Conservation (phyloP, 441 rosid genomes). For the Erodium texanum region DNA sequence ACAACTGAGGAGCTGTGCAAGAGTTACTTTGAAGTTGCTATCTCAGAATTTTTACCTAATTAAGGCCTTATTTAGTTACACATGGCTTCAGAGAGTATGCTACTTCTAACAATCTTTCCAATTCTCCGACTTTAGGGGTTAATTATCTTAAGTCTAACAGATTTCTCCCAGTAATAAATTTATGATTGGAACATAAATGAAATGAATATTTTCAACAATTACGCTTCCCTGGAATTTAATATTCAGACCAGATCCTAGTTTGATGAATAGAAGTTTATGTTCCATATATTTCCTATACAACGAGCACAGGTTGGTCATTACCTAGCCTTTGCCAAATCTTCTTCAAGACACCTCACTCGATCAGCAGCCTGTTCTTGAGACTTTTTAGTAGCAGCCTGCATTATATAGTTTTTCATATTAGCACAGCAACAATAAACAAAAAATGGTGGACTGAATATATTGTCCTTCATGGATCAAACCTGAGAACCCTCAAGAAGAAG, state of each 20-base stretch:
- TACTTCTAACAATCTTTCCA: too few relatives aligned
- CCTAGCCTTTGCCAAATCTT: constrained; percentile 69
- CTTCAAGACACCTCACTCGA: constrained; percentile 66
- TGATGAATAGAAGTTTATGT: not conserved
- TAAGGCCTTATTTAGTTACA: not conserved
- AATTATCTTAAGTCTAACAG: not conserved
- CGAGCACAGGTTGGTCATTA: constrained; percentile 14
- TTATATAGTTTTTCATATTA: constrained; percentile 9
- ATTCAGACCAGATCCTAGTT: not conserved
- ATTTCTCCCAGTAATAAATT: not conserved
- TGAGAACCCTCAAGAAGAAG: constrained; percentile 80
- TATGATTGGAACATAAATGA: not conserved
- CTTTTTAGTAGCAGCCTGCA: constrained; percentile 66
- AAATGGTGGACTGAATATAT: too few relatives aligned
- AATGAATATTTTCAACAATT: not conserved
- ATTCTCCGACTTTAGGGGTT: not conserved
- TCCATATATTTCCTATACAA: not conserved
- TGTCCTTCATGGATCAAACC: constrained; percentile 29
- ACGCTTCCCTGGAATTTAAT: not conserved
- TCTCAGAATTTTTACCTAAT: not conserved
- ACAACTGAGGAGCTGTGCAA: not conserved
- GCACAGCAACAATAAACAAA: not conserved
- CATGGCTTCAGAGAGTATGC: too few relatives aligned
- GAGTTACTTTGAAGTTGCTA: not conserved
- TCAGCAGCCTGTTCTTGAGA: constrained; percentile 72